A percentile compares a stretch with the other conserved stretches of the same genome.
Conservation (phyloP, 1,284 basidiomycete species). For the Pterulicium gracile region DNA sequence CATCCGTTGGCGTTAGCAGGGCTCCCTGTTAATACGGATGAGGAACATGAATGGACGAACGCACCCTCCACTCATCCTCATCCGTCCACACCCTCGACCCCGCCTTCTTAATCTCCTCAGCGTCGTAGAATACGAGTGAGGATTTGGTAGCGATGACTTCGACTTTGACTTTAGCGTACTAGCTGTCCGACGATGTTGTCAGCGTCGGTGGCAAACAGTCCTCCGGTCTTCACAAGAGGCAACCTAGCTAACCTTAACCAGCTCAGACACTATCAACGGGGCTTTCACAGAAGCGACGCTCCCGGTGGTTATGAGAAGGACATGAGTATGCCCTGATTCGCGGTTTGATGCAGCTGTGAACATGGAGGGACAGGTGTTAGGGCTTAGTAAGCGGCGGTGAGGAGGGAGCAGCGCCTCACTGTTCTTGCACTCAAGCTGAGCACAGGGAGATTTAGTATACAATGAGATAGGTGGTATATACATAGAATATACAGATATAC, state of each 20-base stretch:
- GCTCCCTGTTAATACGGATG: slow-evolving; percentile 1
- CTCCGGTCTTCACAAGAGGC: slow-evolving; percentile 4
- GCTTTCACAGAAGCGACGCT: slow-evolving; percentile 93
- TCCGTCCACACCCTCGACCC: slow-evolving; percentile 80
- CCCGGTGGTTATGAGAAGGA: slow-evolving; percentile 82
- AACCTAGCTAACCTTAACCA: slow-evolving; percentile 48
- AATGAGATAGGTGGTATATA: no score
- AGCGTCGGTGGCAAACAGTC: slow-evolving; percentile 1
- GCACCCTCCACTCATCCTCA: slow-evolving; percentile 82
- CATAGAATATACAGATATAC: background rate
- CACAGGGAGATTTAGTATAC: no score
- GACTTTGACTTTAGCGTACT: slow-evolving; percentile 70
- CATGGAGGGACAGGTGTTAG: no score
- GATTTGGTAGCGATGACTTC: slow-evolving; percentile 78
- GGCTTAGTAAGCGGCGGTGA: no score
- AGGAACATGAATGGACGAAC: slow-evolving; percentile 17
- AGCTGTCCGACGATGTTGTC: slow-evolving; percentile 3
- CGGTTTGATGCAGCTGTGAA: slow-evolving; percentile 39
- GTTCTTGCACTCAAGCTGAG: no score
- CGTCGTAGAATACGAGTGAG: slow-evolving; percentile 71
- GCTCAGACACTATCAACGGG: slow-evolving; percentile 75
- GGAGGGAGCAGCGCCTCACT: no score
- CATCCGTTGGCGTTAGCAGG: background rate
- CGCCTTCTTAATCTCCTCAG: slow-evolving; percentile 35
- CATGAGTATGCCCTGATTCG: slow-evolving; percentile 40